Percentiles rank a stretch among this genome's conserved stretches.
Conservation (phyloP, 208 protist genomes). For the Acanthamoeba healyi region DNA sequence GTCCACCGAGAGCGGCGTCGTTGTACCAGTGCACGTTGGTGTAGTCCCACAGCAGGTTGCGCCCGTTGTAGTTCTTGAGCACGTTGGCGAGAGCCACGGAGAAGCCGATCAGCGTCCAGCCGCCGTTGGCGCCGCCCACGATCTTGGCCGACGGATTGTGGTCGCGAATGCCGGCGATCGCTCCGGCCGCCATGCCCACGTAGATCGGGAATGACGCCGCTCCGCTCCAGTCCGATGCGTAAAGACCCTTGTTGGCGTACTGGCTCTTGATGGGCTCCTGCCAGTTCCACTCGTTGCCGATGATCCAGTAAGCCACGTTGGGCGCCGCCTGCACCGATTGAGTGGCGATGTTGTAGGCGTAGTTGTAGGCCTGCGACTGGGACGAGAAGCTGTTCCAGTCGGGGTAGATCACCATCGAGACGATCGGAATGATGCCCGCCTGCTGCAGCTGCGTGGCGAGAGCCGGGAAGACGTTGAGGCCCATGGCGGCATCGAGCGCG, state of each 20-base stretch:
- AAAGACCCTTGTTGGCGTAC: not conserved
- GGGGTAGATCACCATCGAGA: no score
- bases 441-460: no score
- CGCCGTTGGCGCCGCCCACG: not conserved
- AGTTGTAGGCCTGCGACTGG: not conserved
- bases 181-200: not conserved
- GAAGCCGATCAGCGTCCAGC: not conserved
- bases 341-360: conserved; percentile 1
- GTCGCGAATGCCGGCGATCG: no score
- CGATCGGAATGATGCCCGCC: no score
- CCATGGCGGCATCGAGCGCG: no score
- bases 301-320: not conserved
- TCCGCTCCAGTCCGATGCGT: not conserved
- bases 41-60: no score
- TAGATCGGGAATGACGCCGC: conserved; percentile 4
- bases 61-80: no score
- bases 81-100: no score
- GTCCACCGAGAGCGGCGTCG: no score
- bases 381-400: no score
- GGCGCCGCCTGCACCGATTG: not conserved
- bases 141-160: not conserved
- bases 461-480: no score
- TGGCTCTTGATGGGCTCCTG: not conserved
- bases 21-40: no score
- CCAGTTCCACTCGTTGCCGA: conserved; percentile 31